A percentile compares a stretch with the other conserved stretches of the same genome.
These are phyloP conservation scores for Claviceps sp. DNA, from an alignment of 2,329 filamentous ascomycete genomes.

Conservation along the genomic window DNA sequence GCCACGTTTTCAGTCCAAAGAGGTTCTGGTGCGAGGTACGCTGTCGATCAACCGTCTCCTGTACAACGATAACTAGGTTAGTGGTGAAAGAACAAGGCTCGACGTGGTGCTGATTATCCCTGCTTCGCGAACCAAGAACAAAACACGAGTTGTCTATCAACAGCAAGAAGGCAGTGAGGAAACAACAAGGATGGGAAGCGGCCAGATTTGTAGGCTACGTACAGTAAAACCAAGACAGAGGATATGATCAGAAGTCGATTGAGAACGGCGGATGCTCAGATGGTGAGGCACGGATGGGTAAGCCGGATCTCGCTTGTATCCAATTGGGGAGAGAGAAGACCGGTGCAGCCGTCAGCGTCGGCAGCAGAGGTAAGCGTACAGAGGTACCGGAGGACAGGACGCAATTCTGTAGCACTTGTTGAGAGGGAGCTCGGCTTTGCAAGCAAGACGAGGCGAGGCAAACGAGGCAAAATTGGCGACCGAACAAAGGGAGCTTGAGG, in stretches of 20 bases:
- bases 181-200: no score
- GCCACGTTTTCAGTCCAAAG: not conserved
- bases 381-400: not conserved
- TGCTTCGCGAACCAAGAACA: not conserved
- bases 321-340: conserved; percentile 1
- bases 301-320: conserved; percentile 1
- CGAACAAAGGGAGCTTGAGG: not conserved
- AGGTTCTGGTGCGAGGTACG: not conserved
- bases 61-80: not conserved
- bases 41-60: not conserved
- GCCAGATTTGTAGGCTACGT: not conserved
- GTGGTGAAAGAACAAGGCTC: not conserved
- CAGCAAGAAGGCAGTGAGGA: not conserved
- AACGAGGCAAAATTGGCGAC: conserved; percentile 2
- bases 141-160: not conserved
- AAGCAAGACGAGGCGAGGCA: conserved; percentile 1
- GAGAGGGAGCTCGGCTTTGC: conserved; percentile 1
- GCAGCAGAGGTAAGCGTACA: conserved; percentile 1
- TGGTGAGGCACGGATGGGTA: not conserved
- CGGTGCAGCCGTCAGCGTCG: not conserved
- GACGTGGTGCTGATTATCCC: not conserved
- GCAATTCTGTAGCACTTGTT: conserved; percentile 2
- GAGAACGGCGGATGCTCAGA: not conserved
- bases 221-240: not conserved
- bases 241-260: conserved; percentile 1